Base-by-base conservation (phyloP, 2,329 filamentous ascomycete genomes). In the Raffaelea deltoideospora region DNA sequence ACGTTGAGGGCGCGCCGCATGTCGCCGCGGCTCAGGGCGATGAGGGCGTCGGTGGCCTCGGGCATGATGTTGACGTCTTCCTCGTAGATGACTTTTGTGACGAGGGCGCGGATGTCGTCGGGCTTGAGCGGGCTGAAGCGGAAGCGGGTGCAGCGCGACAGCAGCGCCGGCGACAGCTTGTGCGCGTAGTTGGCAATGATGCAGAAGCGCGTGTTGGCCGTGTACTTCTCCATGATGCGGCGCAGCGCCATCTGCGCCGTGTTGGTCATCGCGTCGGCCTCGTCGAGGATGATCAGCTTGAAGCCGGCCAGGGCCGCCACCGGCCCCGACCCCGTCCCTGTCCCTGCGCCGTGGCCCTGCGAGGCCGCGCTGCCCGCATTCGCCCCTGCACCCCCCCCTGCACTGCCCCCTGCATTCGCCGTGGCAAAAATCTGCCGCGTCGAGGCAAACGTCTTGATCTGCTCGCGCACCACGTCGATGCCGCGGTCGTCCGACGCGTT, bases 191-290 rank as follows among this genome's bases (percentile, higher is more conserved):
- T 98, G 48, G 90, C 90, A 48, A 98, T 96, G 53, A 98, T 85
- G 62, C 88, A 96, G 62, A 98, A 98, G 36, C 90, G 71, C 3
- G 90, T 95, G 61, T 98, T 98, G 41, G 83, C 83, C 1, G 90
- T 98, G 63, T 98, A 98, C 61, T 94, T 94, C 55, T 98, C 90
- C 90, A 98, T 98, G 53, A 98, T 96, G 33, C 90, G 69, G 43
- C 90, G 74, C 38, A 98, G 65, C 0, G 90, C 90, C 88, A 98
- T 98, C 59, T 98, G 90, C 6, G 90, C 90, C 1, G 88, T 92
- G 37, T 84, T 81, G n/a, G 90, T 98, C 90, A 98, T 98, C 37
- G 90, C 90, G 56, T 98, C 90, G n/a, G 90, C 90, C 64, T 98
- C 90, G 57, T 98, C 90, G 5, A 98, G 73, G 38, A 98, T 84